Evolutionary conservation across 495 filamentous ascomycete species (phyloP), one percentile per base, ranked within the genome.

Genomic region (Neurospora terricola): DNA sequence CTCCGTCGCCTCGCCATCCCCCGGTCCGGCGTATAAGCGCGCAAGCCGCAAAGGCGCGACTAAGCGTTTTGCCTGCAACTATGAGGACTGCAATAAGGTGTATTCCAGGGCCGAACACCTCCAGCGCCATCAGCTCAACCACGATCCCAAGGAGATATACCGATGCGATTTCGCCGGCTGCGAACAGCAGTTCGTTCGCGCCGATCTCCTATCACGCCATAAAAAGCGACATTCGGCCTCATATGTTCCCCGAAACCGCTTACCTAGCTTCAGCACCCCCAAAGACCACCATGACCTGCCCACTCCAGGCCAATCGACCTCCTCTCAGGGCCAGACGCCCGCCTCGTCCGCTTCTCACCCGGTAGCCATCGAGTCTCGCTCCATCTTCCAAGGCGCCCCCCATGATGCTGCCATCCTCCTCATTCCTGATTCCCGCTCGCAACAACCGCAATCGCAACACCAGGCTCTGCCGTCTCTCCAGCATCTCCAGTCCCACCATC

Each of bases 51-150:
- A 86, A 73, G 83, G 83, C 30, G 84, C 84, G 6, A 82, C 84
- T 14, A 80, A 83, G 54, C 82, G 82, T 43, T 99, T 97, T 76
- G 87, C 91, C 75, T 99, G 96, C 80, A 88, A 91, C 10, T 90
- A 91, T 76, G 89, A 92, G 73, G 92, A 89, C 42, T 99, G 96
- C 78, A 94, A 93, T 72, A 99, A 97, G 87, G 91, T 91, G 72
- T 99, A 98, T 82, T 97, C 94, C 68, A 88, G 96, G 77, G 94
- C 94, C 37, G 96, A 99, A 79, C 96, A 99, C 84, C 88, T 99
- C 74, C 96, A 86, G 75, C 79, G 85, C 27, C 84, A 86, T 74
- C 81, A 84, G 75, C 76, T 86, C 40, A 84, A 84, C 74, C 83
- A 96, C 92, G 90, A 83, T 86, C 95, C 96, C 54, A 97, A 97